Evolutionary conservation across 805 yeast species (phyloP), one percentile per base, ranked within the genome.

Genomic region (Saccharomycopsis fibuligera): DNA sequence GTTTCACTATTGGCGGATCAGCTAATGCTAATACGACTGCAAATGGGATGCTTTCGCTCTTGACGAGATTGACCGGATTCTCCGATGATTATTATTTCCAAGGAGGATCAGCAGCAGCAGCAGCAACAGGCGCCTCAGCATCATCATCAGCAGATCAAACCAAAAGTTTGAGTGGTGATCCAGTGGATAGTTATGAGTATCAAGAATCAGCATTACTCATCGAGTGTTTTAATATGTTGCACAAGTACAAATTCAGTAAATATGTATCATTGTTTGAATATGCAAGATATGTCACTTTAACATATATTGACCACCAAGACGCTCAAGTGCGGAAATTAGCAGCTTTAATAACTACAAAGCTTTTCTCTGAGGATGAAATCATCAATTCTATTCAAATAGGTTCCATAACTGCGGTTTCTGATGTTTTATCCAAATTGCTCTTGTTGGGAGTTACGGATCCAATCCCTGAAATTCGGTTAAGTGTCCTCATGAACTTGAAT

Each of bases 381-480:
- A 81, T 93, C 55, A 76, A 76, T 53, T 95, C 88, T 61, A 79
- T 86, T 1, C 84, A 96, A 56, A 79, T 83, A 1, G 78, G 86
- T 62, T 84, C 97, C 0, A 69, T 91, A 47, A 76, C 76, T 51
- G 86, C 96, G 0, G 96, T 90, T 2, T 79, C 87, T 47, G 89
- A 87, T 50, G 95, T 93, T 1, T 69, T 95, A 39, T 87, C 83
- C 49, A 86, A 85, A 61, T 68, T 93, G 17, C 66, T 93, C 33
- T 78, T 95, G 0, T 74, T 88, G 6, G 88, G 95, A 2, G 84
- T 91, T 12, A 85, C 96, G 0, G 99, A 93, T 57, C 87, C 96
- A 0, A 78, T 78, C 3, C 78, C 91, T 1, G 97, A 90, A 50
- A 86, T 91, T 29, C 71, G 99, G 49, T 67, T 86, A 8, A 90